These are phyloP conservation scores for Dunaliella sp. DNA, from an alignment of 139 green algal genomes.

Conservation along the genomic window DNA sequence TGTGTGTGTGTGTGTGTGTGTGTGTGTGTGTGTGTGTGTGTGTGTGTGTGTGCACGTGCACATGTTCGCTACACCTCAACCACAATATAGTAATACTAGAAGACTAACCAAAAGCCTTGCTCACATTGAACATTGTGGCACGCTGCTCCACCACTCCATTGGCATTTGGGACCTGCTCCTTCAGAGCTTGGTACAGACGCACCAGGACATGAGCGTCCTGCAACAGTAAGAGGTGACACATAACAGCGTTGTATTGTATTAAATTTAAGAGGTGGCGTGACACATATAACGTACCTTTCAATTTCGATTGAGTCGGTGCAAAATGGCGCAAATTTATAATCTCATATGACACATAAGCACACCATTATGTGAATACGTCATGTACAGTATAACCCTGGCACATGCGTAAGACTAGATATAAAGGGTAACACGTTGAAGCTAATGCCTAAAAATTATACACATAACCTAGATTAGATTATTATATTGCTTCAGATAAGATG, in stretches of 20 bases:
- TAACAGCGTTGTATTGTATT: too few species aligned
- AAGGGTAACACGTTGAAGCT: too few species aligned
- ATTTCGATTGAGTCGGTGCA: neutral
- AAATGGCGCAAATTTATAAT: neutral
- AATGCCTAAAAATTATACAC: too few species aligned
- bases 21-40: too few species aligned
- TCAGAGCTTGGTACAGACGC: conserved; percentile 28
- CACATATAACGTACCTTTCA: neutral
- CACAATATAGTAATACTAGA: neutral
- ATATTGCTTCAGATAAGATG: too few species aligned
- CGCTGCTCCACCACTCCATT: conserved; percentile 12
- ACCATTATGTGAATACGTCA: neutral
- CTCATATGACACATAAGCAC: neutral
- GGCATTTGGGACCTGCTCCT: conserved; percentile 14
- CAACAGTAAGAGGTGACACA: neutral
- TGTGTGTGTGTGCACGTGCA: too few species aligned
- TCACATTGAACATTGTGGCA: neutral
- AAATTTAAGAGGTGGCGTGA: too few species aligned
- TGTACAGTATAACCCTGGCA: neutral
- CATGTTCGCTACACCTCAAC: neutral
- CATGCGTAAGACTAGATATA: too few species aligned
- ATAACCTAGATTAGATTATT: too few species aligned
- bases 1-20: too few species aligned
- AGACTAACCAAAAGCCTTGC: neutral
- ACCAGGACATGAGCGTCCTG: conserved; percentile 56